phyloP scores from a whole-genome alignment of 73 alveolate species.

The Tetrahymena malaccensis region DNA sequence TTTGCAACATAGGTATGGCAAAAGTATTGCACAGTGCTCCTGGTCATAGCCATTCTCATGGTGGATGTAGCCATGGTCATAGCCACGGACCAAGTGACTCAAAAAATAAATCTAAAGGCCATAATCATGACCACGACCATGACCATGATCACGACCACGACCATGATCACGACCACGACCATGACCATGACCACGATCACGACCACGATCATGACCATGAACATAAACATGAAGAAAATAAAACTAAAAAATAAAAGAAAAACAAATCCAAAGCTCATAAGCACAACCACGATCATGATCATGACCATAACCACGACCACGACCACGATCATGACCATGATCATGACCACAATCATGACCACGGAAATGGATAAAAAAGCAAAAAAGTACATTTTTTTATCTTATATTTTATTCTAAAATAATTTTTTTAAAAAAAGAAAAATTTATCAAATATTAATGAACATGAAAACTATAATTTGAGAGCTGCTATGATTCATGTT shows the following conservation, averaged over 20 bases:
- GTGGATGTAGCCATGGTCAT: not conserved
- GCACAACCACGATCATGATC: not conserved
- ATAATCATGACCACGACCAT: not conserved
- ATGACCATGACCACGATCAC: conserved; percentile 1
- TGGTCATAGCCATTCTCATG: conserved; percentile 42
- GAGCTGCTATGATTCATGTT: conserved; percentile 85
- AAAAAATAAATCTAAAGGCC: not conserved
- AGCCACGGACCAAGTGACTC: not conserved
- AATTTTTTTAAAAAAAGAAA: not conserved
- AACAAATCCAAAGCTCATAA: not conserved
- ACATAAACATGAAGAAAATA: conserved; percentile 4
- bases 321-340: conserved; percentile 9
- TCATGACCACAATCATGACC: not conserved
- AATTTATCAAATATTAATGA: conserved; percentile 11
- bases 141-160: conserved; percentile 6
- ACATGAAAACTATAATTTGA: conserved; percentile 67
- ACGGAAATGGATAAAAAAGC: not conserved
- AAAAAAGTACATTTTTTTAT: not conserved
- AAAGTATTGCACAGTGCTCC: conserved; percentile 52
- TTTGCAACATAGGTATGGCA: conserved; percentile 79
- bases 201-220: not conserved
- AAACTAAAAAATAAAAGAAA: not conserved
- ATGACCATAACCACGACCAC: not conserved
- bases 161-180: not conserved
- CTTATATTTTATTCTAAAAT: not conserved